Percentiles rank a stretch among this genome's conserved stretches.
phyloP scores from a whole-genome alignment of 768 basidiomycete species.

The Filobasidium floriforme region DNA sequence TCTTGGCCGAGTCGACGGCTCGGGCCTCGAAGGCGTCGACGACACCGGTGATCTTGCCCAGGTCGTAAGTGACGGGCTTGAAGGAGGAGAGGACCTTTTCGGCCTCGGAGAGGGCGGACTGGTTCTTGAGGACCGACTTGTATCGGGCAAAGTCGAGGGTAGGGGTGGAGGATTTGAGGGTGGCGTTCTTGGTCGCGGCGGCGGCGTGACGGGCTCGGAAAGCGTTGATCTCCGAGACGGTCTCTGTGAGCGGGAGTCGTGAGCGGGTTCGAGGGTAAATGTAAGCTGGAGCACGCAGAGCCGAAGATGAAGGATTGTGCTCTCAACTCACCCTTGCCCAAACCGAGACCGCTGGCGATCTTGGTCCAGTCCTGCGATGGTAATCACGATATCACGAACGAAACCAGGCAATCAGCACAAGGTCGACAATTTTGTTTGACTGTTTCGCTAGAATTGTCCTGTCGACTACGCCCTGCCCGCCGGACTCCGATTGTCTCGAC shows the following conservation, averaged over 20 bases:
- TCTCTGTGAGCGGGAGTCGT: slow-evolving; percentile 56
- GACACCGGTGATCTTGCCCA: slow-evolving; percentile 76
- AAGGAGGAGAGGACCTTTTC: slow-evolving; percentile 82
- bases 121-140: slow-evolving; percentile 84
- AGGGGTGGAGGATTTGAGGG: slow-evolving; percentile 50
- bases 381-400: neutral
- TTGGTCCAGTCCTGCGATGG: slow-evolving; percentile 43
- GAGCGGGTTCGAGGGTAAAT: too few relatives aligned
- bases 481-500: too few relatives aligned
- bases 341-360: slow-evolving; percentile 44
- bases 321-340: slow-evolving; percentile 40
- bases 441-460: too few relatives aligned
- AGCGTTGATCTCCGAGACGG: slow-evolving; percentile 76
- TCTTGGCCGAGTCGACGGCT: slow-evolving; percentile 83
- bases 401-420: neutral
- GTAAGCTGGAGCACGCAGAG: slow-evolving; percentile 7
- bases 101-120: slow-evolving; percentile 79
- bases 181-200: slow-evolving; percentile 49
- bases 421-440: too few relatives aligned
- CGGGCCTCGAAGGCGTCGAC: slow-evolving; percentile 95
- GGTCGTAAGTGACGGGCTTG: slow-evolving; percentile 93
- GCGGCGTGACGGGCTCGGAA: slow-evolving; percentile 94
- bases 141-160: slow-evolving; percentile 87
- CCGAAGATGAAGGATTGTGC: neutral
- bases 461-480: too few relatives aligned